Percentiles rank a stretch among this genome's conserved stretches.
Conservation (phyloP, 257 asterid species). For the Avicennia marina region DNA sequence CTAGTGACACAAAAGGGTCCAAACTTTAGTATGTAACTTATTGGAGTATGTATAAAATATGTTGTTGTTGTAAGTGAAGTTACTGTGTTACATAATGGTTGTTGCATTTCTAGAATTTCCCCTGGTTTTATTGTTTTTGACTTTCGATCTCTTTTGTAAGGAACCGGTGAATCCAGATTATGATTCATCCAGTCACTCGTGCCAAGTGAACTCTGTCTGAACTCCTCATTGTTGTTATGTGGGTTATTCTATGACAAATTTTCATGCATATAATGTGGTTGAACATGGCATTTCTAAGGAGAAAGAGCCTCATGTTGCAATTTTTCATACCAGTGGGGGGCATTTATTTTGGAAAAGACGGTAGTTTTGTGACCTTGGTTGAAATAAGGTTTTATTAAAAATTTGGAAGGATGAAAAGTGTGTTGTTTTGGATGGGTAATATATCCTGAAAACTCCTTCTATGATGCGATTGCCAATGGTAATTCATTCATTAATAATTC, state of each 20-base stretch:
- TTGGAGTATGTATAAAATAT: slow-evolving; percentile 13
- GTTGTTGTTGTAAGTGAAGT: slow-evolving; percentile 14
- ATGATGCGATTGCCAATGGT: not conserved
- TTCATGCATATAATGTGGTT: not conserved
- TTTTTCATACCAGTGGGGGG: too few relatives aligned
- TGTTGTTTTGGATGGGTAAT: not conserved
- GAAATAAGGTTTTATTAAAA: too few relatives aligned
- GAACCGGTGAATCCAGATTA: not conserved
- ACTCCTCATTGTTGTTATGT: not conserved
- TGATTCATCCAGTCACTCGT: not conserved
- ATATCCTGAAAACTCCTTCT: not conserved
- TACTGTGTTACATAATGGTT: not conserved
- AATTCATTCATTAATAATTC: not conserved
- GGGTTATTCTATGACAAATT: not conserved
- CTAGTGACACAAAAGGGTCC: not conserved
- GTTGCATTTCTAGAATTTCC: slow-evolving; percentile 7
- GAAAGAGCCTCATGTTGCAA: too few relatives aligned
- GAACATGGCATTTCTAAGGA: not conserved
- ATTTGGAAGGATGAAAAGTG: not conserved
- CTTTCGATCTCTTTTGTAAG: too few relatives aligned
- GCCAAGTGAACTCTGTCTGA: not conserved
- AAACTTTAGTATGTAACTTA: slow-evolving; percentile 13
- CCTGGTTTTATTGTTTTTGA: not conserved
- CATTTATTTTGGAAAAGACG: too few relatives aligned
- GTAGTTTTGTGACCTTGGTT: too few relatives aligned